Base-by-base conservation (phyloP, 805 yeast species). In the Wickerhamomyces mucosus region DNA sequence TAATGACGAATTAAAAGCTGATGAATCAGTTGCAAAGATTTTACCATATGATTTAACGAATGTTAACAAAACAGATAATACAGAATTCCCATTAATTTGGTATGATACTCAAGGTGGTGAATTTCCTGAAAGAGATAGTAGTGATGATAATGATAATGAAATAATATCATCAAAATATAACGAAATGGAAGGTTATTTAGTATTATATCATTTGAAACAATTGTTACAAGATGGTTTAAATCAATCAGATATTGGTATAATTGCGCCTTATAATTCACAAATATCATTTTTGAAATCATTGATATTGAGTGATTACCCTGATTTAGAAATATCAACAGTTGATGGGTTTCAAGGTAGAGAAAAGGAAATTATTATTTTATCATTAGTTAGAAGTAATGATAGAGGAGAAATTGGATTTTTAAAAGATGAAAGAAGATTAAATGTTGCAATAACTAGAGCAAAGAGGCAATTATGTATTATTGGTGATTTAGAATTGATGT, bases 341-440 rank as follows among this genome's bases (percentile, higher is more conserved):
- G 98, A 89, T 58, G 96, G 96, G 1, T 92, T 89, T 48, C 98
- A 89, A 59, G 98, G 98, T 2, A 63, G 96, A 39, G 98, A 89
- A 50, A 92, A 89, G 53, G 94, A 88, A 45, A 78, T 76, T 0
- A 85, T 89, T 6, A 66, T 89, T 2, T 58, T 92, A 10, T 69
- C 92, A 2, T 54, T 89, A 33, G 96, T 89, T 3, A 64, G 98
- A 40, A 78, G 92, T 24, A 89, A 89, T 51, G 77, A 69, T 15
- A 45, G 57, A 3, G 53, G 65, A 21, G 82, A 78, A 32, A 78
- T 88, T 28, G 97, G 97, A 8, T 92, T 89, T 48, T 58, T 92
- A 33, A 65, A 67, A 16, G 96, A 89, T 43, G 67, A 70, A 33
- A 61, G 92, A 47, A 68, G 98, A 43, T 61, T 88, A 28, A 89